Conservation (phyloP, 768 basidiomycete species). For the Trametes cinnabarina region DNA sequence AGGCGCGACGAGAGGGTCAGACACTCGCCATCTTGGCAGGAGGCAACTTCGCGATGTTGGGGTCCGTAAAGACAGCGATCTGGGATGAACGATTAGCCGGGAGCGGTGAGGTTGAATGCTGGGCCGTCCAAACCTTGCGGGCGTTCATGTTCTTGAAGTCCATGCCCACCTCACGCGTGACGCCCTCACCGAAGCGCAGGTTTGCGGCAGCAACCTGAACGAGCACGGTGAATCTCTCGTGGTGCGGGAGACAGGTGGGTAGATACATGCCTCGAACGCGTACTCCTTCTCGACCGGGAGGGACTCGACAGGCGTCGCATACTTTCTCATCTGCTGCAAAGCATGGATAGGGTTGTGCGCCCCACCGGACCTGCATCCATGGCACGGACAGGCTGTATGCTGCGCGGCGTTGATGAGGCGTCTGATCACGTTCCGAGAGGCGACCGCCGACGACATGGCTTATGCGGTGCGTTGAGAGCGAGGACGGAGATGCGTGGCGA, state of each 20-base stretch:
- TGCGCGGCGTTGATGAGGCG: conserved; percentile 77
- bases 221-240: background rate
- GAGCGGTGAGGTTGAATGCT: background rate
- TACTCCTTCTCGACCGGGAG: conserved; percentile 73
- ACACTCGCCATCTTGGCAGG: conserved; percentile 73
- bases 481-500: background rate
- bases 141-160: conserved; percentile 93
- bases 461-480: conserved; percentile 2
- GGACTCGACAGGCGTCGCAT: conserved; percentile 72
- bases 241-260: background rate
- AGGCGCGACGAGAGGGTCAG: background rate
- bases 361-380: conserved; percentile 53
- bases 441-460: conserved; percentile 29
- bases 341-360: conserved; percentile 43
- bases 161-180: conserved; percentile 89
- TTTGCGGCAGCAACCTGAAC: conserved; percentile 80
- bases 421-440: conserved; percentile 61
- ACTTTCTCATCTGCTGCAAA: conserved; percentile 62
- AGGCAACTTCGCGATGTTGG: conserved; percentile 72
- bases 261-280: conserved; percentile 70
- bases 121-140: conserved; percentile 55
- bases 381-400: conserved; percentile 76
- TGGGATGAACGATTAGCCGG: conserved; percentile 31
- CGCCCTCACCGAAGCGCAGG: conserved; percentile 86
- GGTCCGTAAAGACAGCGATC: conserved; percentile 94